A percentile compares a stretch with the other conserved stretches of the same genome.
These are phyloP conservation scores for Neolentinus lepideus DNA, from an alignment of 1,284 basidiomycete genomes.

Conservation along the genomic window DNA sequence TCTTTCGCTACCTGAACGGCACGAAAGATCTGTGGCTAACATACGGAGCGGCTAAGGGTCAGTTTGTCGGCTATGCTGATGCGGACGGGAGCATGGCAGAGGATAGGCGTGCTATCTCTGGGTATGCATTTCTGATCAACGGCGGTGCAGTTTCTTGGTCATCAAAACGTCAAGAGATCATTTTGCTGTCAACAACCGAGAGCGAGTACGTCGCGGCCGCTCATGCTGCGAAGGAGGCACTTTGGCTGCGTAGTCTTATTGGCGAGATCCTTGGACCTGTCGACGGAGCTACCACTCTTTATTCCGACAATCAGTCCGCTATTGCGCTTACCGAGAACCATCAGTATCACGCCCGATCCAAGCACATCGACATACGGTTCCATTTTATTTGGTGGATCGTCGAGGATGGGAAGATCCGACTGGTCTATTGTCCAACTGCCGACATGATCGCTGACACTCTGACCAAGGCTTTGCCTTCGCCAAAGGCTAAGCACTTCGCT, in stretches of 20 bases:
- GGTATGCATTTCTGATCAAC: slow-evolving; percentile 14
- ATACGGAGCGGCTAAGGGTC: too few relatives aligned
- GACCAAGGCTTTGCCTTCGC: slow-evolving; percentile 16
- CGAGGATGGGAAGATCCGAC: slow-evolving; percentile 7
- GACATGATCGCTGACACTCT: slow-evolving; percentile 18
- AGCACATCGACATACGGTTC: slow-evolving; percentile 26
- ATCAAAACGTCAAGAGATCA: slow-evolving; percentile 14
- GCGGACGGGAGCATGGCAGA: too few relatives aligned
- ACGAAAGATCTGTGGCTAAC: slow-evolving; percentile 9
- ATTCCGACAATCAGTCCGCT: too few relatives aligned
- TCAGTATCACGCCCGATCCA: slow-evolving; percentile 15
- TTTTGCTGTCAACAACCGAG: slow-evolving; percentile 15
- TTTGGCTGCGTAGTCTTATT: too few relatives aligned
- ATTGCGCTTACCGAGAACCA: slow-evolving; percentile 21
- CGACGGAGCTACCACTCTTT: too few relatives aligned
- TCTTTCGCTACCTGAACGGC: slow-evolving; percentile 19
- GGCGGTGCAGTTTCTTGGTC: slow-evolving; percentile 14
- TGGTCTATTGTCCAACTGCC: slow-evolving; percentile 13
- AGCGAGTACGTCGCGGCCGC: too few relatives aligned
- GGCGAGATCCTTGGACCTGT: too few relatives aligned
- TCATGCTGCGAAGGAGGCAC: too few relatives aligned
- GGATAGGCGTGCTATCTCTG: slow-evolving; percentile 13
- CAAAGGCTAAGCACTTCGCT: too few relatives aligned
- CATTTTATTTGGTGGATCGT: slow-evolving; percentile 25
- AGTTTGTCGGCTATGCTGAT: too few relatives aligned